Evolutionary conservation across 192 early-diverging fungal genomes (phyloP).

Genomic region (Backusella australiensis): DNA sequence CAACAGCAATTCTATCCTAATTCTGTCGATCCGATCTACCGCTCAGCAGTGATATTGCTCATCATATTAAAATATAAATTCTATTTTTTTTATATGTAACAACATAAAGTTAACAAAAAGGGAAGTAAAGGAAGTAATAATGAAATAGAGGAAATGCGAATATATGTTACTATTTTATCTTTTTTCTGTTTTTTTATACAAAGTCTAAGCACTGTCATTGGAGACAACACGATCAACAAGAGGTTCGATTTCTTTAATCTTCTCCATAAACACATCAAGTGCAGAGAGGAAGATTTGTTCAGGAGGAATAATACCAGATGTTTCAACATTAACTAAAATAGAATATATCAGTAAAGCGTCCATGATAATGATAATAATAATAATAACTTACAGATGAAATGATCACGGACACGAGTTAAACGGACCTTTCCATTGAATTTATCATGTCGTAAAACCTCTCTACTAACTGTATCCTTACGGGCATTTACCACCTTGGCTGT

Average conservation of each 20-base stretch:
- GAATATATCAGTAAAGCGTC: neutral
- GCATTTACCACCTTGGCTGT: slow-evolving; percentile 84
- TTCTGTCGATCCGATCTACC: too few relatives aligned
- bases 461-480: slow-evolving; percentile 92
- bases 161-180: neutral
- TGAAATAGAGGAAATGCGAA: too few relatives aligned
- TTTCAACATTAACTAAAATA: slow-evolving; percentile 76
- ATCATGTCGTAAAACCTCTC: slow-evolving; percentile 89
- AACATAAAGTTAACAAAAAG: neutral
- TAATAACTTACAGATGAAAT: slow-evolving; percentile 88
- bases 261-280: slow-evolving; percentile 76
- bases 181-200: neutral
- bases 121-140: neutral
- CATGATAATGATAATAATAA: neutral
- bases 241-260: slow-evolving; percentile 55
- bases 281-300: slow-evolving; percentile 76
- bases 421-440: slow-evolving; percentile 91
- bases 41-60: too few relatives aligned
- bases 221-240: slow-evolving; percentile 33
- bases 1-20: too few relatives aligned
- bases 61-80: neutral
- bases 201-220: neutral
- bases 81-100: neutral
- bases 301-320: slow-evolving; percentile 77
- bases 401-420: slow-evolving; percentile 88